Conservation (phyloP, 2,329 filamentous ascomycete species). For the Ceratocystiopsis sp. region DNA sequence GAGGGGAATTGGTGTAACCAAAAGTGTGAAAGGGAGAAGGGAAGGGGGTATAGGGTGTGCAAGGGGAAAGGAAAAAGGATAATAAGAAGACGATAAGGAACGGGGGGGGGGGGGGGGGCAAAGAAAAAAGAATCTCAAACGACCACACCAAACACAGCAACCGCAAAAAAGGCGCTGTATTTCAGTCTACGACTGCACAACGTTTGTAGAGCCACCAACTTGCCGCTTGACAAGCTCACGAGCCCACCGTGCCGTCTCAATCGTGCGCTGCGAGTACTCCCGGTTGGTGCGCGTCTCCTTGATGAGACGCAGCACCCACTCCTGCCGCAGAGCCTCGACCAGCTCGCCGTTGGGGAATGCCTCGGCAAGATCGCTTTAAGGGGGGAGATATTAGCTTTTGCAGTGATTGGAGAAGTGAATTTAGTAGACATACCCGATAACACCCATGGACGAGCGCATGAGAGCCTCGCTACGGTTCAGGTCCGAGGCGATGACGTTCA, state of each 20-base stretch:
- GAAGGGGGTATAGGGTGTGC: background rate
- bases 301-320: constrained; percentile 80
- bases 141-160: no score
- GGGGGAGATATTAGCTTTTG: constrained; percentile 1
- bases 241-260: constrained; percentile 92
- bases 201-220: constrained; percentile 33
- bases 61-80: background rate
- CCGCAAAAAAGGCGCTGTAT: background rate
- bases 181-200: constrained; percentile 30
- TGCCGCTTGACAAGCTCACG: constrained; percentile 96
- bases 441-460: constrained; percentile 89
- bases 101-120: no score
- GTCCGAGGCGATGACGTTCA: constrained; percentile 66
- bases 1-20: background rate
- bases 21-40: background rate
- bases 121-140: no score
- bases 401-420: background rate
- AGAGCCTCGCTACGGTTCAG: constrained; percentile 80
- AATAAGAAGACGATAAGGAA: background rate
- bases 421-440: constrained; percentile 59
- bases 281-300: constrained; percentile 83
- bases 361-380: constrained; percentile 69
- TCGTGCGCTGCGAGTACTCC: constrained; percentile 69
- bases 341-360: constrained; percentile 86
- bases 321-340: constrained; percentile 66